Evolutionary conservation across 2,329 filamentous ascomycete genomes (phyloP).

Genomic region (Endoconidiophora laricicola): DNA sequence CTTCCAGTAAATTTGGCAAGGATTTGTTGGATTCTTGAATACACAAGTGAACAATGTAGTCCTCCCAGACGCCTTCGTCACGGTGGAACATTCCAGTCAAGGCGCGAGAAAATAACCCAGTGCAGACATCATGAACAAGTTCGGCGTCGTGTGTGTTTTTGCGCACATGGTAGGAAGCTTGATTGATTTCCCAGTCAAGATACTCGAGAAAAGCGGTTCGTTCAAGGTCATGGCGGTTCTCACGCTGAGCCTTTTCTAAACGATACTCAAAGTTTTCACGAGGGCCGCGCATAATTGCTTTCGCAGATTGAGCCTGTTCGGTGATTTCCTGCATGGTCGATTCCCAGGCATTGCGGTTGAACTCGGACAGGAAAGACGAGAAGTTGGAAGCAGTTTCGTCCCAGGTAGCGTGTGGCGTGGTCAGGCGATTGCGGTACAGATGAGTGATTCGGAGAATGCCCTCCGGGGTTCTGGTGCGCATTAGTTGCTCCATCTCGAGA

Average conservation of each 20-base stretch:
- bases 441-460: slow-evolving; percentile 48
- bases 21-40: slow-evolving; percentile 26
- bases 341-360: slow-evolving; percentile 57
- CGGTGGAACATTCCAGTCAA: slow-evolving; percentile 52
- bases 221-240: slow-evolving; percentile 38
- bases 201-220: slow-evolving; percentile 46
- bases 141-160: slow-evolving; percentile 29
- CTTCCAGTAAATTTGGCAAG: slow-evolving; percentile 37
- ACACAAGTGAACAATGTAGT: slow-evolving; percentile 62
- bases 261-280: slow-evolving; percentile 54
- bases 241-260: slow-evolving; percentile 40
- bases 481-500: slow-evolving; percentile 52
- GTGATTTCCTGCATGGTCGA: slow-evolving; percentile 54
- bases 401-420: slow-evolving; percentile 59
- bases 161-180: slow-evolving; percentile 29
- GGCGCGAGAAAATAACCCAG: slow-evolving; percentile 64
- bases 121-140: slow-evolving; percentile 33
- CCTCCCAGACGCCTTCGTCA: slow-evolving; percentile 64
- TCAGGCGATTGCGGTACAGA: slow-evolving; percentile 53
- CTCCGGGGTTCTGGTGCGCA: slow-evolving; percentile 34
- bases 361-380: slow-evolving; percentile 56
- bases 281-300: slow-evolving; percentile 38
- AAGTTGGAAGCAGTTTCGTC: slow-evolving; percentile 59
- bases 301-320: slow-evolving; percentile 43
- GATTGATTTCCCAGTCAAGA: slow-evolving; percentile 65